These are phyloP conservation scores for Drechslera avenae DNA, from an alignment of 2,329 filamentous ascomycete species.

Conservation along the genomic window DNA sequence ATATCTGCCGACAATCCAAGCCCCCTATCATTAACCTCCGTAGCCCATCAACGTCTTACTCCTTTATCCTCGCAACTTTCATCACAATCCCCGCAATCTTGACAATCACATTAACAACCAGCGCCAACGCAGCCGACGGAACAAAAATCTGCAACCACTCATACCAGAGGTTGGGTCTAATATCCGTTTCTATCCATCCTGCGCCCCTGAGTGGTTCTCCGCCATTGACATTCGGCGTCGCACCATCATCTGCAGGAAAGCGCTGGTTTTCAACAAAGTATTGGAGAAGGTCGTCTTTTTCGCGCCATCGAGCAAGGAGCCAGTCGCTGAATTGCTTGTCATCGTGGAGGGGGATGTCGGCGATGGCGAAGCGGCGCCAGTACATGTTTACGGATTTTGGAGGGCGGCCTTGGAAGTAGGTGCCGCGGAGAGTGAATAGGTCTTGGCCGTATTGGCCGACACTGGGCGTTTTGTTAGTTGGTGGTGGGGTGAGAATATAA, in stretches of 20 bases:
- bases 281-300: constrained; percentile 88
- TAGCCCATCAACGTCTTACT: neutral
- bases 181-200: constrained; percentile 55
- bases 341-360: constrained; percentile 78
- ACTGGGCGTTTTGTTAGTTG: constrained; percentile 26
- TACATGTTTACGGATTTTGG: constrained; percentile 96
- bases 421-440: constrained; percentile 81
- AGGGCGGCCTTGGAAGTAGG: constrained; percentile 85
- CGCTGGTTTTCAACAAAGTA: constrained; percentile 73
- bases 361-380: constrained; percentile 84
- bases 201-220: constrained; percentile 40
- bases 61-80: constrained; percentile 16
- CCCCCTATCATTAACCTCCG: neutral
- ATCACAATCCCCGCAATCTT: constrained; percentile 32
- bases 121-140: constrained; percentile 43
- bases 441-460: constrained; percentile 76
- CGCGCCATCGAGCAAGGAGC: constrained; percentile 83
- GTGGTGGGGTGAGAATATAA: neutral
- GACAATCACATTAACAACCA: constrained; percentile 44
- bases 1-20: no score
- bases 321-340: constrained; percentile 76
- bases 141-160: constrained; percentile 54
- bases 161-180: constrained; percentile 45
- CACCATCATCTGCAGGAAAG: constrained; percentile 71
- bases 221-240: constrained; percentile 23